These are phyloP conservation scores for Tetrapyrgos nigripes DNA, from an alignment of 1,284 basidiomycete genomes.

Conservation along the genomic window DNA sequence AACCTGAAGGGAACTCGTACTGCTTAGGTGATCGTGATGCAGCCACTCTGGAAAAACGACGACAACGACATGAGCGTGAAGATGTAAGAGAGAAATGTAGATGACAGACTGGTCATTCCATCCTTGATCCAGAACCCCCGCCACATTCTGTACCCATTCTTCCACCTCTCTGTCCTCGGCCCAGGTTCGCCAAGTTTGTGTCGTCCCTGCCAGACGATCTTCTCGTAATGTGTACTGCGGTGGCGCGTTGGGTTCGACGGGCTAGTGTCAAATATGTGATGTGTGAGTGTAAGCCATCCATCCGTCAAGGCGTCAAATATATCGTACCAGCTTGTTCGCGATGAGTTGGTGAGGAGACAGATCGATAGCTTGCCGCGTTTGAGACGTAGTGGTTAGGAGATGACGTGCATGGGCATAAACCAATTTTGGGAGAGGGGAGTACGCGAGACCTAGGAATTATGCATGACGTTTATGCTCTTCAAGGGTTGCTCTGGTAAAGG, in stretches of 20 bases:
- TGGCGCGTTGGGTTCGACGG: slow-evolving; percentile 62
- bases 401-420: slow-evolving; percentile 79
- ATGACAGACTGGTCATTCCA: slow-evolving; percentile 85
- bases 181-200: slow-evolving; percentile 83
- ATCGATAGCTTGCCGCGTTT: slow-evolving; percentile 61
- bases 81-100: background rate
- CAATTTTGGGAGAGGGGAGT: slow-evolving; percentile 77
- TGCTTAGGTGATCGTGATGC: slow-evolving; percentile 60
- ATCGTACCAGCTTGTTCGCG: slow-evolving; percentile 70
- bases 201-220: slow-evolving; percentile 77
- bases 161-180: slow-evolving; percentile 89
- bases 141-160: slow-evolving; percentile 92
- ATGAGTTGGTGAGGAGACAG: slow-evolving; percentile 89
- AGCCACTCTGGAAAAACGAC: slow-evolving; percentile 48
- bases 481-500: background rate
- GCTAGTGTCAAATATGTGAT: slow-evolving; percentile 44
- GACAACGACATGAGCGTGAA: background rate
- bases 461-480: background rate
- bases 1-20: slow-evolving; percentile 98
- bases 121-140: slow-evolving; percentile 83
- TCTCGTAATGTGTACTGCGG: slow-evolving; percentile 76
- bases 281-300: background rate
- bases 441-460: slow-evolving; percentile 60
- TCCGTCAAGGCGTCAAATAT: background rate
- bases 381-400: slow-evolving; percentile 56